Evolutionary conservation across 139 green algal species (phyloP).

Genomic region (Microglena sp.): DNA sequence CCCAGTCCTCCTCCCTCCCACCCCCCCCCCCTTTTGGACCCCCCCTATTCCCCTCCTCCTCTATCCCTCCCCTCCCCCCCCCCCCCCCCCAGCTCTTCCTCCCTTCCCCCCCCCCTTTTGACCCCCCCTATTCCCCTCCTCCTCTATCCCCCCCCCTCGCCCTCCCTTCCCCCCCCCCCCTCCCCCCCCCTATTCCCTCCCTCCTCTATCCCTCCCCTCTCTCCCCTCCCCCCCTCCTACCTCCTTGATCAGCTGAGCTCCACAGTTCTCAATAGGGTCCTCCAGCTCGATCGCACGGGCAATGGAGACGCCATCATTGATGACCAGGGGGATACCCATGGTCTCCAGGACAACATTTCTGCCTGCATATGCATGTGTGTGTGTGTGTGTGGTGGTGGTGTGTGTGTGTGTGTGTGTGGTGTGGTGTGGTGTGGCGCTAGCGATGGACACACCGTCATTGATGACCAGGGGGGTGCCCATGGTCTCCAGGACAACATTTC

Average conservation of each 20-base stretch:
- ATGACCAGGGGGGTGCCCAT: conserved; percentile 90
- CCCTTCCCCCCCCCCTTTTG: too few species aligned
- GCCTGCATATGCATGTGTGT: conserved; percentile 42
- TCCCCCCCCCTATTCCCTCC: too few species aligned
- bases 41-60: too few species aligned
- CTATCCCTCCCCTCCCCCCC: too few species aligned
- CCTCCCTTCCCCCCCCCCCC: too few species aligned
- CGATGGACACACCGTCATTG: conserved; percentile 97
- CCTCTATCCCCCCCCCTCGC: too few species aligned
- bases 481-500: conserved; percentile 96
- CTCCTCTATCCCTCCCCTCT: too few species aligned
- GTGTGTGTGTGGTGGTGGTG: neutral
- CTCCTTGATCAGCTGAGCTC: conserved; percentile 97
- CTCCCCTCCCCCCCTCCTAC: too few species aligned
- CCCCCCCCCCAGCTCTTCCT: too few species aligned
- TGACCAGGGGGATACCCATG: conserved; percentile 76
- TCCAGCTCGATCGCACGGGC: conserved; percentile 90
- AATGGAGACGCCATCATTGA: conserved; percentile 98
- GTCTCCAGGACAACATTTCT: conserved; percentile 97
- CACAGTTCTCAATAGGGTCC: conserved; percentile 92
- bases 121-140: too few species aligned
- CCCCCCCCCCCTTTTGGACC: too few species aligned
- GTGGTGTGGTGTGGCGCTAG: conserved; percentile 14
- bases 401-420: conserved; percentile 6
- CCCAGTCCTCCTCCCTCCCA: too few species aligned